Evolutionary conservation across 2,329 filamentous ascomycete species (phyloP), one percentile per base, ranked within the genome.

Genomic region (Emergomyces africanus): DNA sequence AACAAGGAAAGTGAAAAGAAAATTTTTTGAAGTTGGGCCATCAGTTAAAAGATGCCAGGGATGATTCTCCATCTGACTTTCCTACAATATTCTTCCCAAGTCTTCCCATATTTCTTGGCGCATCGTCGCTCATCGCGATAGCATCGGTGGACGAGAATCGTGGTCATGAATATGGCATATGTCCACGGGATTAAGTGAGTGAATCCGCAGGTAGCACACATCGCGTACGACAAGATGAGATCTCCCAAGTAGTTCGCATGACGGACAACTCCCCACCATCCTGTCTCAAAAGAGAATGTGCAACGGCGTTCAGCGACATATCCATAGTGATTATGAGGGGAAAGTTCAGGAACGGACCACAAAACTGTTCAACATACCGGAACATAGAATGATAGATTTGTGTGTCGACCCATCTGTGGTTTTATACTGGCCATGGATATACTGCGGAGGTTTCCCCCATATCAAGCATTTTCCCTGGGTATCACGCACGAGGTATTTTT

Each of bases 91-190:
- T 71, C 69, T 8, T 71, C 67, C 77, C 77, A 79, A 0, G 69
- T 68, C 2, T 68, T 64, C 2, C 77, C 77, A 58, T 79, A 79
- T 61, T 79, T 79, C 23, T 66, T 69, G 1, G 66, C 68, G 46
- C 76, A 78, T 9, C 77, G 67, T 57, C 71, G 70, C 64, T 79
- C 77, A 54, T 79, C 77, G 10, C 77, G 69, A 39, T 72, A 69
- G 51, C 76, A 78, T 5, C 77, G 70, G 64, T 79, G 76, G 5
- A 78, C 64, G 3, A 79, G 68, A 10, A 79, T 60, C 2, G 71
- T 59, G 0, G 71, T 72, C 74, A 79, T 78, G 63, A 74, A 79
- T 0, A 77, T 68, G 0, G 73, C 72, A 60, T 79, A 79, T 0
- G 68, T 71, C 75, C 76, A 79, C 0, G 76, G 75, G 2, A 79